Percentiles rank a stretch among this genome's conserved stretches.
phyloP scores from a whole-genome alignment of 2,329 filamentous ascomycete species.

The Epichloe elymi region DNA sequence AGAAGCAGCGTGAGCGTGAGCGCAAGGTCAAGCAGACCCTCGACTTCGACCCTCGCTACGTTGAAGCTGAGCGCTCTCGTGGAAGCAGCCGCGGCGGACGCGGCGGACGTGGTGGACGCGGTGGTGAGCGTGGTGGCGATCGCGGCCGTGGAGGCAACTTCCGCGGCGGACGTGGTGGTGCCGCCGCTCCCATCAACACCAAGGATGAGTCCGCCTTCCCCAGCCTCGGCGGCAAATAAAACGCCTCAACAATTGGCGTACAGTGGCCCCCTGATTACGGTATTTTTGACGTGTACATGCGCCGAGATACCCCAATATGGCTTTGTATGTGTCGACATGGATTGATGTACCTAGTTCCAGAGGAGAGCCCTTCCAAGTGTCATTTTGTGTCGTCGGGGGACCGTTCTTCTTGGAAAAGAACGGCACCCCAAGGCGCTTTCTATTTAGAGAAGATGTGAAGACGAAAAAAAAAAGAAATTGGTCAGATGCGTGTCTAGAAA shows the following conservation, averaged over 20 bases:
- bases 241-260: constrained; percentile 2
- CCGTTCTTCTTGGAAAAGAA: not conserved
- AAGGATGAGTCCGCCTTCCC: constrained; percentile 47
- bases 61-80: constrained; percentile 52
- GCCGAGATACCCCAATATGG: constrained; percentile 6
- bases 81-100: constrained; percentile 39
- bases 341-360: constrained; percentile 3
- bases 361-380: not conserved
- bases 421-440: not conserved
- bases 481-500: not conserved
- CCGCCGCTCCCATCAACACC: constrained; percentile 37
- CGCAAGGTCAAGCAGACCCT: constrained; percentile 83
- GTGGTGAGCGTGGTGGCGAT: constrained; percentile 34
- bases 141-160: constrained; percentile 30
- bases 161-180: constrained; percentile 28
- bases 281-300: constrained; percentile 5
- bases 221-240: constrained; percentile 43
- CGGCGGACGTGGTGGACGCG: constrained; percentile 40
- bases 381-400: not conserved
- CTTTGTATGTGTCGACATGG: constrained; percentile 3
- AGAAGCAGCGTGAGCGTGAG: constrained; percentile 75
- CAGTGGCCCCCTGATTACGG: not conserved
- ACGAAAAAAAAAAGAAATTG: not conserved
- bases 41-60: constrained; percentile 75
- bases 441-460: not conserved